phyloP scores from a whole-genome alignment of 2,329 filamentous ascomycete genomes.

The Fusarium duplospermum region DNA sequence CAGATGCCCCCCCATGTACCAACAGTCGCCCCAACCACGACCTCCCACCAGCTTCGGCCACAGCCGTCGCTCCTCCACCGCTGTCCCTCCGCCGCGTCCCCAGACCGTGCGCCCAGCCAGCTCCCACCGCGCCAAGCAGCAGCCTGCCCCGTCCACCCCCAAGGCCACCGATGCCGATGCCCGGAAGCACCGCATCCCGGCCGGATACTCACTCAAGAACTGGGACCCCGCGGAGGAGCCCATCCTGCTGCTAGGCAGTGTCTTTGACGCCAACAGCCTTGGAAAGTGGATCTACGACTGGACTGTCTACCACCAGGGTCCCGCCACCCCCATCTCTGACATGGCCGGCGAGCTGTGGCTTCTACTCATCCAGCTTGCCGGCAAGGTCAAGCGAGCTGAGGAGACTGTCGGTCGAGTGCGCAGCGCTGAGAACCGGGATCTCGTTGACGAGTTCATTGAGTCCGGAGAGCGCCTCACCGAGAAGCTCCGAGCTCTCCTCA shows the following conservation, averaged over 20 bases:
- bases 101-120: conserved; percentile 62
- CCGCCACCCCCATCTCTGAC: conserved; percentile 85
- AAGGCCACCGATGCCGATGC: conserved; percentile 71
- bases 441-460: conserved; percentile 90
- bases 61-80: conserved; percentile 61
- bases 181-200: conserved; percentile 78
- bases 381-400: conserved; percentile 92
- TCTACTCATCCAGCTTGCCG: conserved; percentile 90
- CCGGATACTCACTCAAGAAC: conserved; percentile 95
- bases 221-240: conserved; percentile 96
- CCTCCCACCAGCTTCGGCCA: conserved; percentile 56
- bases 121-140: conserved; percentile 38
- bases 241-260: conserved; percentile 92
- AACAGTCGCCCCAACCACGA: conserved; percentile 57
- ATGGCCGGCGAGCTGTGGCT: conserved; percentile 96
- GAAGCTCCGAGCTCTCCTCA: conserved; percentile 87
- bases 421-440: conserved; percentile 77
- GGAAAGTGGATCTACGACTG: conserved; percentile 99
- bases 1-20: conserved; percentile 47
- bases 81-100: conserved; percentile 64
- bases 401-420: conserved; percentile 80
- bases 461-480: conserved; percentile 88
- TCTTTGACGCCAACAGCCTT: conserved; percentile 96
- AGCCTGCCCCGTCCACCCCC: conserved; percentile 49
- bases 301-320: conserved; percentile 91